Base-by-base conservation (phyloP, 2,329 filamentous ascomycete species). In the Fusarium pseudonygamai region DNA sequence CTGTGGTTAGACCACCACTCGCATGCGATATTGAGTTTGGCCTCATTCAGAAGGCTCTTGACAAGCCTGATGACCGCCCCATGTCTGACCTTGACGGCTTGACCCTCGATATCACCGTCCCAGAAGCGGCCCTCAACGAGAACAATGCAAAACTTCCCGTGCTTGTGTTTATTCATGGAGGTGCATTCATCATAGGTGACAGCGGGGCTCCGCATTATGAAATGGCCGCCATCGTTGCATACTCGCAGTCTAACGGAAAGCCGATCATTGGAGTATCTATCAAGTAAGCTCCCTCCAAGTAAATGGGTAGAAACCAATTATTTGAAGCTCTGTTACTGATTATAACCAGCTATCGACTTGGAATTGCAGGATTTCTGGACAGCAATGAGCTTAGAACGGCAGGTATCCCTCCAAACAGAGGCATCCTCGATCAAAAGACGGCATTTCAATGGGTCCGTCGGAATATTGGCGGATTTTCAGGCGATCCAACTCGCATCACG, bases 21-120 rank as follows among this genome's bases (percentile, higher is more conserved):
- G 55, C 60, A 2, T 40, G 55, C n/a, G 60, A 60, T 7, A 30
- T 63, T 18, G 60, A 63, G 36, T 63, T 40, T 13, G 56, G 42
- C 4, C 36, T 63, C n/a, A 63, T 63, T 0, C 60, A 63, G 1
- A 30, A 42, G n/a, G 16, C 43, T 0, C 56, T 64, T 0, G 16
- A 36, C 2, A 61, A 49, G 5, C 42, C 36, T 0, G 16, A 49
- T 24, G 30, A 61, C 14, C 36, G 24, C 22, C 14, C 60, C 1
- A 15, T 61, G 20, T 61, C 55, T 1, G 43, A 61, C 10, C 18
- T 61, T 0, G 8, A 61, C 3, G 60, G 60, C 5, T 10, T 64
- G 28, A 64, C 39, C 18, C 56, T 64, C 3, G 56, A 61, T 11
- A 42, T 64, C 12, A 47, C 56, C 6, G 4, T 30, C 7, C 56